Percentiles rank a stretch among this genome's conserved stretches.
phyloP scores from a whole-genome alignment of 1,284 basidiomycete species.

The Malassezia pachydermatis region DNA sequence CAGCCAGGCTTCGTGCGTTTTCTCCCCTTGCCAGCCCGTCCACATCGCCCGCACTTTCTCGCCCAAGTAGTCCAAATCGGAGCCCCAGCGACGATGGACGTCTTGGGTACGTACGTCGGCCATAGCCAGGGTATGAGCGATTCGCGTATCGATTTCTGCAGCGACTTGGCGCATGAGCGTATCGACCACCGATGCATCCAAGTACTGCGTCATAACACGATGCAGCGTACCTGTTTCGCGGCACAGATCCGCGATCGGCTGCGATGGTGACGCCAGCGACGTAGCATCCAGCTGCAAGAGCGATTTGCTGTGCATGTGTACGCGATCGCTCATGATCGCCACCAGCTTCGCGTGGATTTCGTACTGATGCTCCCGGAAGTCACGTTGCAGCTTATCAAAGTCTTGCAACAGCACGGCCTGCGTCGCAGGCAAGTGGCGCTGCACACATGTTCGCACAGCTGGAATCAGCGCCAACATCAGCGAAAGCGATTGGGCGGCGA shows the following conservation, averaged over 20 bases:
- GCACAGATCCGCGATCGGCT: conserved; percentile 69
- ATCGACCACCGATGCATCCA: conserved; percentile 49
- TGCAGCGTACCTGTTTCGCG: conserved; percentile 93
- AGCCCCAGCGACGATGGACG: conserved; percentile 22
- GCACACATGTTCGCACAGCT: conserved; percentile 84
- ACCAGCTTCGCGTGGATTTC: conserved; percentile 97
- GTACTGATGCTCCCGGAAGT: conserved; percentile 97
- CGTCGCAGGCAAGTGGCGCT: conserved; percentile 78
- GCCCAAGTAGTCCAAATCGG: conserved; percentile 27
- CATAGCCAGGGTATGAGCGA: conserved; percentile 30
- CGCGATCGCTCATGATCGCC: conserved; percentile 92
- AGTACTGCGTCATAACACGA: conserved; percentile 86
- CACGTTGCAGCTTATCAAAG: conserved; percentile 95
- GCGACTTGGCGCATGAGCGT: conserved; percentile 35
- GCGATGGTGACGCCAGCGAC: conserved; percentile 6
- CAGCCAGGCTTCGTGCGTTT: conserved; percentile 21
- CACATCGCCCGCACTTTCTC: conserved; percentile 30
- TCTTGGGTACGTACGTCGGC: conserved; percentile 24
- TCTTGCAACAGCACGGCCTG: conserved; percentile 93
- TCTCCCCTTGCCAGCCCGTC: conserved; percentile 32
- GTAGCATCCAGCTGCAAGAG: conserved; percentile 47
- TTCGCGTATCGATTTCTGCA: conserved; percentile 28
- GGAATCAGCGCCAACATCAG: conserved; percentile 91
- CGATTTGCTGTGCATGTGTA: conserved; percentile 71
- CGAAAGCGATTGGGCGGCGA: conserved; percentile 88